A percentile compares a stretch with the other conserved stretches of the same genome.
Evolutionary conservation across 129 eudicot species (phyloP).

Genomic region (Calendula officinalis): DNA sequence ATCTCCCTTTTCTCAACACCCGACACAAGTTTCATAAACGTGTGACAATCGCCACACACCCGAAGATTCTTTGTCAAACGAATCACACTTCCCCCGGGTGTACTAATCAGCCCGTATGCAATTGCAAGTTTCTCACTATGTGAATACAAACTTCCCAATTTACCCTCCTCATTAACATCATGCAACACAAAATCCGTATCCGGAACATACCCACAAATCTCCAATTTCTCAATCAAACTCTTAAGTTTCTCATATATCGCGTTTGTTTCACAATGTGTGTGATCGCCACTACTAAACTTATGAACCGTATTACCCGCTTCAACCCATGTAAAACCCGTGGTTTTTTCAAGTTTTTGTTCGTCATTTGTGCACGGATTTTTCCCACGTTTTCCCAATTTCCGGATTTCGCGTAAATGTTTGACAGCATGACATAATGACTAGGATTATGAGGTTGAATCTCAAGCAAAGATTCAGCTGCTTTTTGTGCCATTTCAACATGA

Average conservation of each 20-base stretch:
- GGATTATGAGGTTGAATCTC: slow-evolving; percentile 55
- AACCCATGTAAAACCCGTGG: slow-evolving; percentile 79
- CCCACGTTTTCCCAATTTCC: slow-evolving; percentile 72
- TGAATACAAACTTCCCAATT: slow-evolving; percentile 35
- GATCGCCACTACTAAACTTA: slow-evolving; percentile 50
- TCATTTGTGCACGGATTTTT: slow-evolving; percentile 55
- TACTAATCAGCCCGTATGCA: slow-evolving; percentile 54
- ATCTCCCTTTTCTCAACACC: slow-evolving; percentile 41
- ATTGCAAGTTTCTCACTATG: slow-evolving; percentile 76
- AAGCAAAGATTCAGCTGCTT: slow-evolving; percentile 59
- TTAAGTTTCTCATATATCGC: slow-evolving; percentile 51
- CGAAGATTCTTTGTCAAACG: slow-evolving; percentile 64
- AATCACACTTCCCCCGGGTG: slow-evolving; percentile 46
- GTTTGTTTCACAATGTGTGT: slow-evolving; percentile 41
- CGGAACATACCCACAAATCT: slow-evolving; percentile 62
- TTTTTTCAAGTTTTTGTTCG: slow-evolving; percentile 44
- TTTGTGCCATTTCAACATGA: slow-evolving; percentile 62
- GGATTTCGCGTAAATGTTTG: slow-evolving; percentile 69
- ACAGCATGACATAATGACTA: slow-evolving; percentile 60
- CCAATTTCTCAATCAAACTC: slow-evolving; percentile 43
- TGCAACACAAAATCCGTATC: slow-evolving; percentile 64
- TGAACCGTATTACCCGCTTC: slow-evolving; percentile 44
- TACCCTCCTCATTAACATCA: slow-evolving; percentile 58
- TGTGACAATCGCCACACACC: slow-evolving; percentile 78
- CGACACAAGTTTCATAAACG: slow-evolving; percentile 57